Evolutionary conservation across 441 rosid species (phyloP), one percentile per base, ranked within the genome.

Genomic region (Francoa sonchifolia): DNA sequence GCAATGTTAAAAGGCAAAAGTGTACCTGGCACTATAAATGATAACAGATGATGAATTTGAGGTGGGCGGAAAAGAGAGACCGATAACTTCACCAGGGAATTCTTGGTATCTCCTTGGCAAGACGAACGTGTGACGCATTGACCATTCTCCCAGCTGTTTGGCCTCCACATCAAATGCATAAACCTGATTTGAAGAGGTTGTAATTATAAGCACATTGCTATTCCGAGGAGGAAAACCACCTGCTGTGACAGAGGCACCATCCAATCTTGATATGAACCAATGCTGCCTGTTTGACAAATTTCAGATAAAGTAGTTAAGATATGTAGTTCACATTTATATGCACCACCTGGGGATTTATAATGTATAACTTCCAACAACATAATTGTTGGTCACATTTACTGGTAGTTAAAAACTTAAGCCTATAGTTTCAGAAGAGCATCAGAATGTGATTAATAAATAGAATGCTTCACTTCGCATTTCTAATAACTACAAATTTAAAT

Each of bases 61-160:
- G 22, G 72, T 57, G 5, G 93, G 79, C n/a, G 75, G 54, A 63
- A 86, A 90, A 14, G 98, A 79, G 32, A 90, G 77, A 18, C 96
- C 98, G 35, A 78, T 52, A 51, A 90, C 85, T 63, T 90, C 95
- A 47, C 98, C 96, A 25, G 95, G 98, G 61, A 80, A 86, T 50
- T 90, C 96, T 65, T 69, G 87, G 59, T 50, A 80, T 52, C 76
- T 80, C 59, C 49, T 76, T 0, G 98, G 95, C 39, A 82, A 69
- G 36, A 63, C 39, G 56, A 49, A 65, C 1, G 85, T 61, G 43
- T 79, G 71, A 30, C 59, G 71, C 48, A 42, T 47, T 21, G 96
- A 76, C 98, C 93, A 90, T 58, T 80, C 82, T 49, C 90, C 82
- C 43, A 90, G 61, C 59, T 82, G 88, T 57, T 74, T 86, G 50